Evolutionary conservation across 768 basidiomycete genomes (phyloP), one percentile per base, ranked within the genome.

Genomic region (Coprinopsis cinerea): DNA sequence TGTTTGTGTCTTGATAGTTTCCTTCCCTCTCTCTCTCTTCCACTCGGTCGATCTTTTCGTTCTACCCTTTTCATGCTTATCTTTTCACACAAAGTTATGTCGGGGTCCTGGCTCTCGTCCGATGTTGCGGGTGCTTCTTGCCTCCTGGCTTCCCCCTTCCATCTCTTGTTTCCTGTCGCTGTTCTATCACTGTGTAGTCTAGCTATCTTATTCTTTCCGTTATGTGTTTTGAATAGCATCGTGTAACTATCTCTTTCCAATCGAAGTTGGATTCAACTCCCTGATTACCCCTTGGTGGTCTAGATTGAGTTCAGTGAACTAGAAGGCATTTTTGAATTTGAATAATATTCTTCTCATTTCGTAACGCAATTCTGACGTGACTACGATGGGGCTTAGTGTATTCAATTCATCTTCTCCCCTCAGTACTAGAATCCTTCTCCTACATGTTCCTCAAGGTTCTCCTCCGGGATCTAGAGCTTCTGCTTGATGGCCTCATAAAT

Each of bases 401-500:
- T 34, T 34, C 30, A 34, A 34, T 39, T 39, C 11, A 7, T 32
- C 30, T 32, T 20, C 37, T 39, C 37, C 37, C 37, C 10, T 39
- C 18, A n/a, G n/a, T n/a, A n/a, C n/a, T n/a, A n/a, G n/a, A n/a
- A n/a, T n/a, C n/a, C n/a, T n/a, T n/a, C n/a, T n/a, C n/a, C n/a
- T n/a, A n/a, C n/a, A n/a, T n/a, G n/a, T n/a, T n/a, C n/a, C n/a
- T n/a, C n/a, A n/a, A n/a, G n/a, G n/a, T 15, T 32, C 30, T 32
- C 9, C 30, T 32, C 30, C 30, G 30, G 7, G 15, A 32, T 7
- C 30, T 39, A 52, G 18, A 52, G 37, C 24, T 52, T 52, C 28
- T 47, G 36, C 48, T 77, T 76, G 54, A 92, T 57, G 49, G 85
- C 82, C 47, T 81, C 79, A 25, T 73, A 73, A 15, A 80, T 55